These are phyloP conservation scores for Hypomyces perniciosus DNA, from an alignment of 2,329 filamentous ascomycete genomes.

Conservation along the genomic window DNA sequence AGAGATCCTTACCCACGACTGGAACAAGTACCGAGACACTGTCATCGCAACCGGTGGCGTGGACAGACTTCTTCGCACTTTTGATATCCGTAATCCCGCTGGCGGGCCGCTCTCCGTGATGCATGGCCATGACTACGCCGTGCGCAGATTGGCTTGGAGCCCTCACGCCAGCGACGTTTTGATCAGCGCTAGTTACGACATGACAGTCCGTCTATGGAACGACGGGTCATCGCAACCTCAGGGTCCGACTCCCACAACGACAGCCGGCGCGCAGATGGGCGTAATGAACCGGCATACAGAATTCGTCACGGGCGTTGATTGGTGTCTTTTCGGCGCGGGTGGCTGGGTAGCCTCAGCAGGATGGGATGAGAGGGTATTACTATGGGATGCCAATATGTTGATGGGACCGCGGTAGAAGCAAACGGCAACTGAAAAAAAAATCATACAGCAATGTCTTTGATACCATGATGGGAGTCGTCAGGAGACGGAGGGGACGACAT, in stretches of 20 bases:
- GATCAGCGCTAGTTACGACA: conserved; percentile 90
- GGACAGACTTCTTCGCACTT: conserved; percentile 79
- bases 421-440: not conserved
- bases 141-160: conserved; percentile 82
- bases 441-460: not conserved
- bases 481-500: not conserved
- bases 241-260: conserved; percentile 30
- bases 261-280: conserved; percentile 66
- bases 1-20: conserved; percentile 91
- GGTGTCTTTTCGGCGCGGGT: conserved; percentile 92
- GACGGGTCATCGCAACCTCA: conserved; percentile 53
- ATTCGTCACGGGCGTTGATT: conserved; percentile 93
- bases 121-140: conserved; percentile 84
- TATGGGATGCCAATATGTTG: conserved; percentile 76
- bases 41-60: conserved; percentile 85
- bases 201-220: conserved; percentile 93
- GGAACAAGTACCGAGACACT: conserved; percentile 93
- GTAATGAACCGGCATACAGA: conserved; percentile 91
- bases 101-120: conserved; percentile 69
- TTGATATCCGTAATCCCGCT: conserved; percentile 75
- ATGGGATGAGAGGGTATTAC: conserved; percentile 85
- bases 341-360: conserved; percentile 93
- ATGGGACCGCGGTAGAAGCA: conserved; percentile 23
- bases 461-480: not conserved
- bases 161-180: conserved; percentile 87